Base-by-base conservation (phyloP, 257 asterid genomes). In the Voacanga thouarsii region DNA sequence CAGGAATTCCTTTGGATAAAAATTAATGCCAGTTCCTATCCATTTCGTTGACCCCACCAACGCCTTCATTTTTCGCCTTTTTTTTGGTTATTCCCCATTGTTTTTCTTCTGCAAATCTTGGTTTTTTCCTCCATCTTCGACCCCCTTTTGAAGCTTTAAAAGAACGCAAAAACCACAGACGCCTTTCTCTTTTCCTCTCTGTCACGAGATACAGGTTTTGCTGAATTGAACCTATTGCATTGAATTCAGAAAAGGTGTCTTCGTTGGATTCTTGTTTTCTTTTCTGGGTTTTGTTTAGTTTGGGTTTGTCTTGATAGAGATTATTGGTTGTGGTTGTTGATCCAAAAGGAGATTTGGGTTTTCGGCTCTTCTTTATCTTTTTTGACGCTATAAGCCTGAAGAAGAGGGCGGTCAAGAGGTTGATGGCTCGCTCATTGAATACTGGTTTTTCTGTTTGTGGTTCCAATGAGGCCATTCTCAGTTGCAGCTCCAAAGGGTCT, bases 391-490 rank as follows among this genome's bases (percentile, higher is more conserved):
- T 72, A 77, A 43, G 43, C 77, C 81, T 68, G 79, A 12, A 16
- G 12, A n/a, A 71, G 70, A 81, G 73, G 76, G 78, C 82, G 21
- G 37, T 7, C 45, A 6, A 56, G 24, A 65, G 80, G 69, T 83
- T 59, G 53, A 94, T 94, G 98, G 87, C 92, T 65, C 87, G 87
- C 83, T 83, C 86, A 18, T 78, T 91, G 79, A 91, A 87, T 80
- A 82, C 86, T 67, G 87, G 84, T 26, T 85, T 90, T 68, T 86
- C 86, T 71, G 85, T 91, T 78, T 83, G 83, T 80, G 88, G 93
- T 41, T 84, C 90, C 23, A 77, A 68, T 55, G 82, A 84, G 72
- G 16, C 81, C 70, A 43, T 87, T 56, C 12, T 79, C 68, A 83
- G 76, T 23, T 78, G 66, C 74, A 81, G 83, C 47, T 71, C 73